Conservation (phyloP, 2,329 filamentous ascomycete genomes). For the Hymenoscyphus linearis region DNA sequence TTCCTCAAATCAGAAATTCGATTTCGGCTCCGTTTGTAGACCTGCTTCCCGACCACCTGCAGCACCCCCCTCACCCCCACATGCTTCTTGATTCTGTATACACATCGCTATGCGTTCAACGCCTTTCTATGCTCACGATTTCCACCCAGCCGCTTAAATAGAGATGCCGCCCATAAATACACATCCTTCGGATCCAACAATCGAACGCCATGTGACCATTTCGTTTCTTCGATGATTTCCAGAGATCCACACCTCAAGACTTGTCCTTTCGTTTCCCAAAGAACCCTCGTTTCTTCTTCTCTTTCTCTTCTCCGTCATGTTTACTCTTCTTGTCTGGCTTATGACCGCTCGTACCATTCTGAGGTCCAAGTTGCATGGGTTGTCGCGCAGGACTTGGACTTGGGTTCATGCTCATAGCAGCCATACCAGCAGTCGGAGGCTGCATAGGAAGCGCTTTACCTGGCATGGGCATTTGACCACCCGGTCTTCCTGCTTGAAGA, state of each 20-base stretch:
- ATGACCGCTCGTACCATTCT: slow-evolving; percentile 26
- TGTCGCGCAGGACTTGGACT: slow-evolving; percentile 12
- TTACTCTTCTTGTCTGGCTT: slow-evolving; percentile 51
- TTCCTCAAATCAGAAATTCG: not conserved
- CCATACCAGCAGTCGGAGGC: slow-evolving; percentile 27
- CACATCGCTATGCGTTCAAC: slow-evolving; percentile 9
- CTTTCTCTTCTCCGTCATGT: slow-evolving; percentile 29
- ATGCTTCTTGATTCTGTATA: not conserved
- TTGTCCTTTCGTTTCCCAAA: slow-evolving; percentile 51
- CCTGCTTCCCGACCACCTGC: not conserved
- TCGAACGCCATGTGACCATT: not conserved
- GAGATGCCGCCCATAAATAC: not conserved
- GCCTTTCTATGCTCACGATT: slow-evolving; percentile 8
- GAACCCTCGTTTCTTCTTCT: slow-evolving; percentile 57
- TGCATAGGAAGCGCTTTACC: slow-evolving; percentile 21
- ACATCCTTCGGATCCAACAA: not conserved
- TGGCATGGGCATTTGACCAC: slow-evolving; percentile 20
- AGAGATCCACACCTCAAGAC: not conserved
- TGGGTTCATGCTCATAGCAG: slow-evolving; percentile 25
- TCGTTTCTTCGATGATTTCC: not conserved
- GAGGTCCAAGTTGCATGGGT: slow-evolving; percentile 19
- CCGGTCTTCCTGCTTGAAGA: slow-evolving; percentile 19
- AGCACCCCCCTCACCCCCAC: not conserved
- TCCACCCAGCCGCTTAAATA: not conserved
- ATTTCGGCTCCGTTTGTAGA: not conserved